phyloP scores from a whole-genome alignment of 352 stramenopile species.

The Phytopythium helicoides region DNA sequence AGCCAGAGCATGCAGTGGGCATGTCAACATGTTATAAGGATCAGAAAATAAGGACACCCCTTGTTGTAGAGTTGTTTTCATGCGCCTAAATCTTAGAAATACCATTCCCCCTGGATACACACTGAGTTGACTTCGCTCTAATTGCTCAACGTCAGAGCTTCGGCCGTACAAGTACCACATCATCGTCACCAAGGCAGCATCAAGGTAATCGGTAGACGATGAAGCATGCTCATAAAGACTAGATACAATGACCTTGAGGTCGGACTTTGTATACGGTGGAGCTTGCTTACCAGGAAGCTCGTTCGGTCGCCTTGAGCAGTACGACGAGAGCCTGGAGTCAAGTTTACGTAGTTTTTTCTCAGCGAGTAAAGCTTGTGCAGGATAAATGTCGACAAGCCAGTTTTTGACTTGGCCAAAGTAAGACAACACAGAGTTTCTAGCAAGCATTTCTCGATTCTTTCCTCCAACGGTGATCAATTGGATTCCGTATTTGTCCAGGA shows the following conservation, averaged over 20 bases:
- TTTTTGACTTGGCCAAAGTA: slow-evolving; percentile 16
- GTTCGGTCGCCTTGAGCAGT: no score
- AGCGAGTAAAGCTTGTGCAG: not conserved
- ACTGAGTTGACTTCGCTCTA: no score
- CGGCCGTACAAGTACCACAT: slow-evolving; percentile 13
- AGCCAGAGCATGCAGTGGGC: slow-evolving; percentile 9
- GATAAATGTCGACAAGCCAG: slow-evolving; percentile 7
- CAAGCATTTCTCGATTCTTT: no score
- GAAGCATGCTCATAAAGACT: no score
- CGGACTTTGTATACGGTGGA: slow-evolving; percentile 6
- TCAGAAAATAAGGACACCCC: slow-evolving; percentile 14
- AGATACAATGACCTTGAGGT: slow-evolving; percentile 12
- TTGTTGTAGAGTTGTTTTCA: slow-evolving; percentile 12
- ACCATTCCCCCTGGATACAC: slow-evolving; percentile 2
- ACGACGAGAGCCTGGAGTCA: no score
- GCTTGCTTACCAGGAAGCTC: no score
- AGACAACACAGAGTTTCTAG: slow-evolving; percentile 7
- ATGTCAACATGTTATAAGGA: slow-evolving; percentile 9
- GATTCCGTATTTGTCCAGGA: no score
- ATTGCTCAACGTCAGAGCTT: slow-evolving; percentile 15
- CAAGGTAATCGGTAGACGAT: slow-evolving; percentile 11
- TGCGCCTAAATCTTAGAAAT: slow-evolving; percentile 14
- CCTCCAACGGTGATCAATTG: no score
- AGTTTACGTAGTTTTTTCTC: slow-evolving; percentile 7
- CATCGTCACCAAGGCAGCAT: slow-evolving; percentile 9